A percentile compares a stretch with the other conserved stretches of the same genome.
These are phyloP conservation scores for Hypoxylon sp. DNA, from an alignment of 2,329 filamentous ascomycete species.

Conservation along the genomic window DNA sequence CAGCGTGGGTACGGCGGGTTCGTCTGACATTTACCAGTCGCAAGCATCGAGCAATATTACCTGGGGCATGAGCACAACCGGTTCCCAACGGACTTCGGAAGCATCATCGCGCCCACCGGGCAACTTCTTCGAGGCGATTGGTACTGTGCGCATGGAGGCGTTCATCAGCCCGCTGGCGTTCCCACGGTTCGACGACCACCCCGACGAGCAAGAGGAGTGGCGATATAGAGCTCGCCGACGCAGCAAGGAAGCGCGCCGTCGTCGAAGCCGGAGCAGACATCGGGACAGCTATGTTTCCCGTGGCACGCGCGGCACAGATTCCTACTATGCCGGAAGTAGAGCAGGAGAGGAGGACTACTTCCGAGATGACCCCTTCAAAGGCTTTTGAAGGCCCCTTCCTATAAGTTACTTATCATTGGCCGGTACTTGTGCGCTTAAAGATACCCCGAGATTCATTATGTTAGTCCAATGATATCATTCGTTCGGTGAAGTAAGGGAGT, in stretches of 20 bases:
- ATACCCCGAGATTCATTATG: conserved; percentile 36
- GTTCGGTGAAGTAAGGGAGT: conserved; percentile 16
- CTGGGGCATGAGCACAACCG: conserved; percentile 59
- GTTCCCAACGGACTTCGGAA: conserved; percentile 67
- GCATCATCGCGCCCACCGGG: conserved; percentile 63
- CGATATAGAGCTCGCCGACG: conserved; percentile 62
- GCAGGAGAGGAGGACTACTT: conserved; percentile 68
- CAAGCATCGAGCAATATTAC: conserved; percentile 60
- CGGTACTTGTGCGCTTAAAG: conserved; percentile 27
- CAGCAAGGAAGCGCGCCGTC: conserved; percentile 67
- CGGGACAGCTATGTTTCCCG: conserved; percentile 65
- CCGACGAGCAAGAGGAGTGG: conserved; percentile 65
- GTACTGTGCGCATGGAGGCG: conserved; percentile 95
- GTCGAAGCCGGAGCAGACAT: conserved; percentile 65
- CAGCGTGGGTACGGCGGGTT: conserved; percentile 69
- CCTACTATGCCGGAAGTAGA: conserved; percentile 61
- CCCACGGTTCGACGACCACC: conserved; percentile 60
- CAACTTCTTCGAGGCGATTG: conserved; percentile 87
- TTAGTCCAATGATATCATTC: conserved; percentile 17
- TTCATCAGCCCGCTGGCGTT: conserved; percentile 80
- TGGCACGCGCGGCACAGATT: conserved; percentile 61
- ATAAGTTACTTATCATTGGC: conserved; percentile 3
- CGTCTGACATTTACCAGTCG: conserved; percentile 72
- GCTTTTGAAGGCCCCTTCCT: conserved; percentile 60
- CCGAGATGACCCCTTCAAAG: conserved; percentile 71